Base-by-base conservation (phyloP, 805 yeast species). In the Metschnikowia bowlesiae region DNA sequence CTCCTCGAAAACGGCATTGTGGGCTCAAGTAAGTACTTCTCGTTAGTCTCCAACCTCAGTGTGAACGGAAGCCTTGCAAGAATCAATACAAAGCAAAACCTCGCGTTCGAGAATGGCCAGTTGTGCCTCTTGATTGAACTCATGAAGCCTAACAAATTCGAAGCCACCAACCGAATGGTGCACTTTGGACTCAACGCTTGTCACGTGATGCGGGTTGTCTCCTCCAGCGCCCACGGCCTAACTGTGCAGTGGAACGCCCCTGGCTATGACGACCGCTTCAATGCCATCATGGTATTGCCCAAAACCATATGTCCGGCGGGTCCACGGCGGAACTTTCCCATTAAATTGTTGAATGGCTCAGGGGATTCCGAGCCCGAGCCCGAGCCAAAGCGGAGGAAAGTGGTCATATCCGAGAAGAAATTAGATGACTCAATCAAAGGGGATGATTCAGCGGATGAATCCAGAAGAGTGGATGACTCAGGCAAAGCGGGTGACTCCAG, bases 21-120 rank as follows among this genome's bases (percentile, higher is more conserved):
- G 7, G 58, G 61, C 28, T 30, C 53, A 10, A 70, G 75, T 48
- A 70, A 70, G 51, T 70, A 71, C 52, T 62, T 65, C 37, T 39
- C 53, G 35, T 45, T 53, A 30, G 50, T 67, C 11, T 48, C 58
- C n/a, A 39, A 39, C 1, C 22, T 57, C 8, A 32, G 42, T 5
- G 47, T 52, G 6, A 18, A 37, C 9, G 60, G 59, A 6, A 37
- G 54, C 48, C 30, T 7, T 13, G 57, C 57, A 6, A 38, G 31
- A 3, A 6, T 41, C 16, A 31, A 29, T 26, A 49, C 14, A 32
- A 39, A 29, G 30, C 38, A 37, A 26, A 14, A 16, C 14, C 28
- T 28, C 11, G 13, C 3, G 7, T 16, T 54, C n/a, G 18, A 14
- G 1, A 7, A 29, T 2, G 56, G 44, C 3, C 54, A 48, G 16